These are phyloP conservation scores for Setaria italica DNA, from an alignment of 202 grass and related monocot species.

Conservation along the genomic window DNA sequence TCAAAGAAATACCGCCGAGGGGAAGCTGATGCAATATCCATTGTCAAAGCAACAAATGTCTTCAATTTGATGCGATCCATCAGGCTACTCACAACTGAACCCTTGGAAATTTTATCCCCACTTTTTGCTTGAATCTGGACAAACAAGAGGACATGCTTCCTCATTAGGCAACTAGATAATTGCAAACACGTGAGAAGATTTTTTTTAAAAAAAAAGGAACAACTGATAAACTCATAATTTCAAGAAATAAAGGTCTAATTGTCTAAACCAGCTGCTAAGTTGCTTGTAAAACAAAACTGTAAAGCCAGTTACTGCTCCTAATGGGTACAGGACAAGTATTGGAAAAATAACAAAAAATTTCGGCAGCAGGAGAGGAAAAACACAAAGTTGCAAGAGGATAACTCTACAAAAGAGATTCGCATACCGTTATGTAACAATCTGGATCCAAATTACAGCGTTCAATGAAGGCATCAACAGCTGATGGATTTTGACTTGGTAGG, in stretches of 20 bases:
- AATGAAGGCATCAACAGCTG: conserved; percentile 79
- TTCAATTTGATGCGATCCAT: conserved; percentile 63
- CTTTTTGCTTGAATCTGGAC: conserved; percentile 56
- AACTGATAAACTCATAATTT: neutral
- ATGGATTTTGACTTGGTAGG: conserved; percentile 79
- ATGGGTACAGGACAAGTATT: neutral
- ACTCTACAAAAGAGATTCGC: conserved; percentile 42
- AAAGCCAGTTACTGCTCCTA: conserved; percentile 25
- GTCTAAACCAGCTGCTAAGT: neutral
- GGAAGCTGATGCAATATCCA: conserved; percentile 92
- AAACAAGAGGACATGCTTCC: conserved; percentile 19
- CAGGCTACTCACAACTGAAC: conserved; percentile 49
- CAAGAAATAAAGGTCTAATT: neutral
- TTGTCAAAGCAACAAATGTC: conserved; percentile 79
- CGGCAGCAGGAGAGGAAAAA: neutral
- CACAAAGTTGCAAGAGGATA: conserved; percentile 26
- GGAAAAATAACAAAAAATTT: conserved; percentile 19
- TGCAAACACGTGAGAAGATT: conserved; percentile 30
- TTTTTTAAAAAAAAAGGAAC: neutral
- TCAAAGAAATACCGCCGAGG: conserved; percentile 98
- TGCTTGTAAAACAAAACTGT: conserved; percentile 14
- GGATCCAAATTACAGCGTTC: conserved; percentile 81
- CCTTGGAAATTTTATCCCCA: conserved; percentile 46
- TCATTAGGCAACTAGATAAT: conserved; percentile 25
- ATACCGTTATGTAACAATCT: conserved; percentile 86